Evolutionary conservation across 2,329 filamentous ascomycete genomes (phyloP), one percentile per base, ranked within the genome.

Genomic region (Thelonectria rubi): DNA sequence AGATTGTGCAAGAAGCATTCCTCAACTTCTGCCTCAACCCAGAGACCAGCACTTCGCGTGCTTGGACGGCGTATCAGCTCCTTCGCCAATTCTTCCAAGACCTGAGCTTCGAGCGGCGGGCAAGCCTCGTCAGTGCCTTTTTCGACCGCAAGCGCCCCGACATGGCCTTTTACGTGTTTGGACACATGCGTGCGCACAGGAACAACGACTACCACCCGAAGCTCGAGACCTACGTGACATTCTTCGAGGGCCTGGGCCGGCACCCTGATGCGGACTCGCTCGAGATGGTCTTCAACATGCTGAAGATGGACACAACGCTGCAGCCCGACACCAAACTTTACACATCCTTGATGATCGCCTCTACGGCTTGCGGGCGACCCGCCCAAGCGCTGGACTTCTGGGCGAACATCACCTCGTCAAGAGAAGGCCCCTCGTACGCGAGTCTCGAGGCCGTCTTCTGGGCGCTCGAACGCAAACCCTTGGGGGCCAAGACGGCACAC

Each of bases 321-420:
- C 88, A 94, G 68, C 84, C 90, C 5, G 88, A 86, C 68, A 98
- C 94, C 0, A 82, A 81, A 57, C 81, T 98, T 2, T 87, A 90
- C 69, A 98, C 97, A 70, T 88, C 91, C 0, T 80, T 98, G 50
- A 97, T 99, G 88, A 82, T 95, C 12, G 94, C 92, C 0, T 94
- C 97, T 73, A 87, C 88, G 1, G 85, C 86, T 1, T 91, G 88
- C 70, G 91, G 86, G 7, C 82, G 88, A 65, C 82, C 90, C 0
- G 78, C 84, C 30, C 85, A 86, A 56, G 92, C 91, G 1, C 80
- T 97, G 65, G 87, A 89, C 50, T 92, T 93, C 73, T 98, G 94
- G 93, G 82, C 88, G 56, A 88, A 96, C 49, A 93, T 99, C 59
- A 88, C 89, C n/a, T 85, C 87, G 58, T 93, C 90, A 0, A 82